Evolutionary conservation across 2,329 filamentous ascomycete species (phyloP).

Genomic region (Tolypocladium ovalisporum): DNA sequence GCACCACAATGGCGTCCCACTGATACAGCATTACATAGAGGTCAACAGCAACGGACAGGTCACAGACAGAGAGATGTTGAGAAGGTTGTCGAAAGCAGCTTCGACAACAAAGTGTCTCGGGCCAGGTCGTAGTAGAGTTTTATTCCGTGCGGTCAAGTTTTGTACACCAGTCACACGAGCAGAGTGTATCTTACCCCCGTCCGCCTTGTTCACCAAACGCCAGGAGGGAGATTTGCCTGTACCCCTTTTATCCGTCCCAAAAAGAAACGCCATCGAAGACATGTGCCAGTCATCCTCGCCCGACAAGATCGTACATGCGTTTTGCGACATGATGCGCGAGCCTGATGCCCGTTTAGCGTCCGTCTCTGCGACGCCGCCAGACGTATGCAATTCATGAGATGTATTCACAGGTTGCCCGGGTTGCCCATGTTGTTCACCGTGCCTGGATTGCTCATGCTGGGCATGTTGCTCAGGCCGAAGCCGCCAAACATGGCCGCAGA

Average conservation of each 20-base stretch:
- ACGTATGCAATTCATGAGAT: not conserved
- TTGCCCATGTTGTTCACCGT: constrained; percentile 2
- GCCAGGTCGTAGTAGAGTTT: not conserved
- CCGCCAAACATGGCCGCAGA: constrained; percentile 19
- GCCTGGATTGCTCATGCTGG: constrained; percentile 6
- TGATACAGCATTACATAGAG: too few species aligned
- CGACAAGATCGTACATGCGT: not conserved
- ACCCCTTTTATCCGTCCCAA: not conserved
- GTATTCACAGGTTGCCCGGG: constrained; percentile 1
- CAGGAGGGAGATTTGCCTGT: not conserved
- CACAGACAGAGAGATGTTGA: too few species aligned
- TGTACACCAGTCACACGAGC: not conserved
- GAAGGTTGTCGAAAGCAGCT: not conserved
- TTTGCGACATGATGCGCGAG: not conserved
- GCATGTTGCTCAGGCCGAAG: constrained; percentile 15
- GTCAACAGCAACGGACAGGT: not conserved
- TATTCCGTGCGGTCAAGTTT: not conserved
- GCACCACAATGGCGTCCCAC: too few species aligned
- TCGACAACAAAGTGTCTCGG: not conserved
- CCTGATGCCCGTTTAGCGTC: not conserved
- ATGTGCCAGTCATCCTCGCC: not conserved
- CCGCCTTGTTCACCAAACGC: not conserved
- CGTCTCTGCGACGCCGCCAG: not conserved
- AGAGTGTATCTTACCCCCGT: not conserved
- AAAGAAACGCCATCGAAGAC: not conserved